Evolutionary conservation across 225 moss, liverwort and hornwort species (phyloP), one percentile per base, ranked within the genome.

Genomic region (Pseudisothecium myosuroides): DNA sequence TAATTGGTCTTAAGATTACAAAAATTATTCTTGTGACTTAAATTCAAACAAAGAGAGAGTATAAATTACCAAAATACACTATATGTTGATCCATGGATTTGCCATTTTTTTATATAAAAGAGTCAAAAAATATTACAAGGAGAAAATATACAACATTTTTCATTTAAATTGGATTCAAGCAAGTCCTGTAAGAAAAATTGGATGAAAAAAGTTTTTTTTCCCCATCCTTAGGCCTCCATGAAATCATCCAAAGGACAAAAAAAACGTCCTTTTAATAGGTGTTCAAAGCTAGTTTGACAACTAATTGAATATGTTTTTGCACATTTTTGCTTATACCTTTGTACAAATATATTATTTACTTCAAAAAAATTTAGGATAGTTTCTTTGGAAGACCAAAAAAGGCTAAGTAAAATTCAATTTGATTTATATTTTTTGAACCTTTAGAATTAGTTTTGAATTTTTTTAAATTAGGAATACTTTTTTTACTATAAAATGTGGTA

Each of bases 151-250:
- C 3, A 45, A 29, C 10, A n/a, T 18, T 0, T 74, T 1, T 47
- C 7, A 47, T 74, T 47, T 31, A 31, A 74, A 54, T 77, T 37
- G 37, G 8, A 0, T 36, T 54, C 36, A 36, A 77, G 5, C 0
- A 54, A 6, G 2, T 54, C 1, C 1, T 0, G 0, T 0, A 37
- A 36, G 8, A 14, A 37, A 21, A 54, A 23, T 23, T 77, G 15
- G 23, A 24, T 24, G 9, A 15, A 54, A 2, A 13, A 21, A 32
- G 0, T 0, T 9, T 20, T 37, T 47, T 49, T 19, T 31, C 2
- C 9, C 10, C 54, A 37, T 15, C 10, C 37, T 55, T 6, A 37
- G 1, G 6, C 24, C 2, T 78, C 55, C 1, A 14, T 52, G 14
- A 52, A 76, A 52, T 52, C 16, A 55, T 78, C 3, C 4, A 55